Evolutionary conservation across 2,329 filamentous ascomycete genomes (phyloP).

Genomic region (Epichloe elymi): DNA sequence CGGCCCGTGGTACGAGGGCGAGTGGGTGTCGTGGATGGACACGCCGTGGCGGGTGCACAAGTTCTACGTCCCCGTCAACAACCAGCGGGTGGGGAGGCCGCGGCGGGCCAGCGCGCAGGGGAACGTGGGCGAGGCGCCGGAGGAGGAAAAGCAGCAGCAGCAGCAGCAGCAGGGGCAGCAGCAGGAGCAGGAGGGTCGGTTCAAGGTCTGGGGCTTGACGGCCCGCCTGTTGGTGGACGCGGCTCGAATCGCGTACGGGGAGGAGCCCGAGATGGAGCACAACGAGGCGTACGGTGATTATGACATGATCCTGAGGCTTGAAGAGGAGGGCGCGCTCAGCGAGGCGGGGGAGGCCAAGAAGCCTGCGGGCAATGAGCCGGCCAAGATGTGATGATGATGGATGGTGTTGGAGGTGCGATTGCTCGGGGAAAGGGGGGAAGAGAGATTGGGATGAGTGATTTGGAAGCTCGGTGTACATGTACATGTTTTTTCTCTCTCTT

Average conservation of each 20-base stretch:
- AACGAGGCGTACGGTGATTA: constrained; percentile 41
- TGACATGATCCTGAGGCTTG: constrained; percentile 32
- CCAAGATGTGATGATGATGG: constrained; percentile 18
- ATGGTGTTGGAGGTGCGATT: too few species aligned
- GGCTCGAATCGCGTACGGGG: constrained; percentile 68
- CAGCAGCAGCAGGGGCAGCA: constrained; percentile 20
- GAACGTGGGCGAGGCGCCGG: constrained; percentile 28
- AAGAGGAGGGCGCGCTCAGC: constrained; percentile 32
- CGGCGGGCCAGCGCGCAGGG: constrained; percentile 27
- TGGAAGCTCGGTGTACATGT: not conserved
- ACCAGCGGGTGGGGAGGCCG: constrained; percentile 55
- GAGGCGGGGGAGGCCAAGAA: constrained; percentile 21
- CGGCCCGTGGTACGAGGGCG: constrained; percentile 72
- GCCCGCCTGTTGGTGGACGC: constrained; percentile 81
- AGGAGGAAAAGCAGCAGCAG: constrained; percentile 34
- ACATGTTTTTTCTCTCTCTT: not conserved
- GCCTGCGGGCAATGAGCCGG: constrained; percentile 15
- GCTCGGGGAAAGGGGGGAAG: too few species aligned
- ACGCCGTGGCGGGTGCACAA: constrained; percentile 77
- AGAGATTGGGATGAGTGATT: not conserved
- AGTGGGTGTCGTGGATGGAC: constrained; percentile 70
- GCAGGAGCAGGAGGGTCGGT: constrained; percentile 41
- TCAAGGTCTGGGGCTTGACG: constrained; percentile 92
- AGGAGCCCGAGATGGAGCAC: constrained; percentile 74
- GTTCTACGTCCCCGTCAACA: constrained; percentile 73